Conservation (phyloP, 306 rosid species). For the Pterocarpus santalinus region DNA sequence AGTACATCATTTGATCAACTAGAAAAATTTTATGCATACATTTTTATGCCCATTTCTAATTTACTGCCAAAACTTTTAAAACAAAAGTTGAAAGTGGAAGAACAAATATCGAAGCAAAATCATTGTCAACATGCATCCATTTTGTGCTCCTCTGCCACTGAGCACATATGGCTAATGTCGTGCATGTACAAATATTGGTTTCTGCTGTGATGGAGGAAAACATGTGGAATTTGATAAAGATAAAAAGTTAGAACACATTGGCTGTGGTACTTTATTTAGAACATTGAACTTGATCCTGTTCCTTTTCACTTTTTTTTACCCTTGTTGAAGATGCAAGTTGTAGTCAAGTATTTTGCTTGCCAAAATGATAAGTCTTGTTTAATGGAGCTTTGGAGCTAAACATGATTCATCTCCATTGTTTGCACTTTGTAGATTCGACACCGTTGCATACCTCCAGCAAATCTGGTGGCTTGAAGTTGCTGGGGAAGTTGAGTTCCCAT, state of each 20-base stretch:
- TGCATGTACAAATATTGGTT: not conserved
- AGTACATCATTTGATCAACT: not conserved
- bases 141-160: not conserved
- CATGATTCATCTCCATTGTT: constrained; percentile 9
- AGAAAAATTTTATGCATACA: not conserved
- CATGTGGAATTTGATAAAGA: not conserved
- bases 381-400: constrained; percentile 17
- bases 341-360: not conserved
- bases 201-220: not conserved
- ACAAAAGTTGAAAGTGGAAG: not conserved
- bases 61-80: not conserved
- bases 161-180: not conserved
- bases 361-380: not conserved
- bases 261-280: not conserved
- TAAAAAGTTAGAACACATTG: not conserved
- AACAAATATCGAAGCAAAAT: constrained; percentile 6
- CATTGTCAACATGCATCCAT: not conserved
- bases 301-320: not conserved
- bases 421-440: constrained; percentile 53
- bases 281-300: not conserved
- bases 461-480: constrained; percentile 86
- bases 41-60: not conserved
- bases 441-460: constrained; percentile 77
- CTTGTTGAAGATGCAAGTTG: not conserved
- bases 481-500: constrained; percentile 80